phyloP scores from a whole-genome alignment of 202 grass and related monocot species.

The Setaria italica region DNA sequence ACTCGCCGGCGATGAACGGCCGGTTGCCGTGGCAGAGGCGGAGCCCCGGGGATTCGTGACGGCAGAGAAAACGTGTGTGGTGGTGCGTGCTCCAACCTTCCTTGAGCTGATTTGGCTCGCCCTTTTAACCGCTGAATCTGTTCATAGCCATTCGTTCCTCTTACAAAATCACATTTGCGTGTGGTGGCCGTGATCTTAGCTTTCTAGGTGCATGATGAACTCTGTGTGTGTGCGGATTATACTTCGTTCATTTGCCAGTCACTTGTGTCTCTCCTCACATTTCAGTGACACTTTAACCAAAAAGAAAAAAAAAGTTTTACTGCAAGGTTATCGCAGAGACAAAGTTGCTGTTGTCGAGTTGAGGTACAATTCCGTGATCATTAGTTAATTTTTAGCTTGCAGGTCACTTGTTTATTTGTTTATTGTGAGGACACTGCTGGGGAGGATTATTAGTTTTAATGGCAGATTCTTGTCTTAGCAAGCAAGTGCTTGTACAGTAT shows the following conservation, averaged over 20 bases:
- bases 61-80: conserved; percentile 2
- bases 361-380: background rate
- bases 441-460: conserved; percentile 17
- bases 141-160: conserved; percentile 49
- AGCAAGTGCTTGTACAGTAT: conserved; percentile 27
- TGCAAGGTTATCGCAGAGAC: background rate
- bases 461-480: conserved; percentile 39
- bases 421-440: background rate
- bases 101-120: conserved; percentile 38
- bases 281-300: background rate
- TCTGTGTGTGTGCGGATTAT: background rate
- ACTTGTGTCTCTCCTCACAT: background rate
- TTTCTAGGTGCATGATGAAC: conserved; percentile 33
- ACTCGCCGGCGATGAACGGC: conserved; percentile 58
- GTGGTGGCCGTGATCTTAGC: conserved; percentile 20
- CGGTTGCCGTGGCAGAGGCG: conserved; percentile 62
- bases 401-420: background rate
- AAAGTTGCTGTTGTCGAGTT: background rate
- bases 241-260: background rate
- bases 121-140: conserved; percentile 35
- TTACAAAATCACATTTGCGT: conserved; percentile 25
- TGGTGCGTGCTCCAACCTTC: conserved; percentile 27
- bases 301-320: background rate
- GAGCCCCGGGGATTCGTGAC: conserved; percentile 64
- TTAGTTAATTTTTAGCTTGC: background rate